These are phyloP conservation scores for Neobulgaria alba DNA, from an alignment of 2,329 filamentous ascomycete genomes.

Conservation along the genomic window DNA sequence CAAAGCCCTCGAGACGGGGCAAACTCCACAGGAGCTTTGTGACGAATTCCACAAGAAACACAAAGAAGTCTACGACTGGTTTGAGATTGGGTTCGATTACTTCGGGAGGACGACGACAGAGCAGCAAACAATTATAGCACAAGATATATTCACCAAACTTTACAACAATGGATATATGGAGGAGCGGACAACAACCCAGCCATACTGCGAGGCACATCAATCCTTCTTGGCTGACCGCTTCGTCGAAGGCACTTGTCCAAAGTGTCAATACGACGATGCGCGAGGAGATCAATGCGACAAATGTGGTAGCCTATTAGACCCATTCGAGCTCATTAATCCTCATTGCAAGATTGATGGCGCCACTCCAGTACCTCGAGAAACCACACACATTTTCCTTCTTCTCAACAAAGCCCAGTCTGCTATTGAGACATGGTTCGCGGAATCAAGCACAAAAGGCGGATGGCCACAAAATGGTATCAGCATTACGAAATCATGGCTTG, in stretches of 20 bases:
- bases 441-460: conserved; percentile 62
- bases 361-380: conserved; percentile 68
- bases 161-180: conserved; percentile 81
- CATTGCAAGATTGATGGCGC: conserved; percentile 86
- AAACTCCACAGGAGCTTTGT: conserved; percentile 77
- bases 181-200: conserved; percentile 80
- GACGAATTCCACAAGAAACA: conserved; percentile 89
- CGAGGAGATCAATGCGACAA: conserved; percentile 68
- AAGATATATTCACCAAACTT: conserved; percentile 83
- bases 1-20: conserved; percentile 81
- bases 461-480: conserved; percentile 69
- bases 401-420: conserved; percentile 74
- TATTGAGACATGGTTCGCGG: conserved; percentile 69
- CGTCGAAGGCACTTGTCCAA: conserved; percentile 70
- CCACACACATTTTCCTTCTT: conserved; percentile 84
- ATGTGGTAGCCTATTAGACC: conserved; percentile 55
- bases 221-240: conserved; percentile 81
- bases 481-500: conserved; percentile 75
- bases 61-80: conserved; percentile 90
- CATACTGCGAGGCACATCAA: conserved; percentile 74
- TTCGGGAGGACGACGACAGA: conserved; percentile 88
- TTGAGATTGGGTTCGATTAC: conserved; percentile 88
- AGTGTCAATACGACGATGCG: conserved; percentile 64
- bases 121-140: conserved; percentile 86
- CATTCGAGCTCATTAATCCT: conserved; percentile 65